phyloP scores from a whole-genome alignment of 2,329 filamentous ascomycete genomes.

The Nakataea oryzae region DNA sequence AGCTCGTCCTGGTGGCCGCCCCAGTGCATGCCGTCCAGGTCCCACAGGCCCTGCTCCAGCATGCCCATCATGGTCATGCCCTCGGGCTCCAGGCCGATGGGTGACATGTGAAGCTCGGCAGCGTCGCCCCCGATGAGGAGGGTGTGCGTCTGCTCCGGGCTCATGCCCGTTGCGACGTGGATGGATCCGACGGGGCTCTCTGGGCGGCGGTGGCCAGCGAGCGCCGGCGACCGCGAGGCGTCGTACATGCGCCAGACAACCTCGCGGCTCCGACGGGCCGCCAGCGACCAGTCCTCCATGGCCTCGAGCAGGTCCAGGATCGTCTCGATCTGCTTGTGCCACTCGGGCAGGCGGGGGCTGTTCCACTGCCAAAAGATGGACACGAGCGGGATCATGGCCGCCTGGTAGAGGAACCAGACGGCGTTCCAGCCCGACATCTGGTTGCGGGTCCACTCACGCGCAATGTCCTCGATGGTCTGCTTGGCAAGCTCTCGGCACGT shows the following conservation, averaged over 20 bases:
- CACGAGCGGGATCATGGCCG: slow-evolving; percentile 67
- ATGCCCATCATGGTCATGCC: slow-evolving; percentile 32
- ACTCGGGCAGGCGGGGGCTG: slow-evolving; percentile 35
- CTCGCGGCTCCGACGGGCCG: slow-evolving; percentile 51
- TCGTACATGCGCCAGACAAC: slow-evolving; percentile 56
- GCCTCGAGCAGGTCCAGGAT: slow-evolving; percentile 50
- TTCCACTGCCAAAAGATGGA: slow-evolving; percentile 60
- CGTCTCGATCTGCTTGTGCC: slow-evolving; percentile 47
- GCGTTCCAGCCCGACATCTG: slow-evolving; percentile 75
- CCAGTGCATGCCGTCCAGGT: slow-evolving; percentile 47
- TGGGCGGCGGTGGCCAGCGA: slow-evolving; percentile 14
- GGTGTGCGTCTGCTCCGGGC: slow-evolving; percentile 17
- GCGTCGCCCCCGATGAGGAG: slow-evolving; percentile 15
- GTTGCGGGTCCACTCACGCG: slow-evolving; percentile 58
- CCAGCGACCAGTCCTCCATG: slow-evolving; percentile 55
- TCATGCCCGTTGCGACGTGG: slow-evolving; percentile 18
- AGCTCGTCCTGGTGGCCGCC: slow-evolving; percentile 24
- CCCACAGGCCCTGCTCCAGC: slow-evolving; percentile 45
- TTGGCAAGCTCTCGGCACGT: slow-evolving; percentile 60
- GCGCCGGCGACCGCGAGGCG: slow-evolving; percentile 29
- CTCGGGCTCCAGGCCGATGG: slow-evolving; percentile 37
- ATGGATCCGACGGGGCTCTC: slow-evolving; percentile 16
- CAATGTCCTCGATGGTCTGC: slow-evolving; percentile 63
- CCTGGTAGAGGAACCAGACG: slow-evolving; percentile 74
- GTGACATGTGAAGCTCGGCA: slow-evolving; percentile 36